phyloP scores from a whole-genome alignment of 352 stramenopile species.

The Pythium coloratum region DNA sequence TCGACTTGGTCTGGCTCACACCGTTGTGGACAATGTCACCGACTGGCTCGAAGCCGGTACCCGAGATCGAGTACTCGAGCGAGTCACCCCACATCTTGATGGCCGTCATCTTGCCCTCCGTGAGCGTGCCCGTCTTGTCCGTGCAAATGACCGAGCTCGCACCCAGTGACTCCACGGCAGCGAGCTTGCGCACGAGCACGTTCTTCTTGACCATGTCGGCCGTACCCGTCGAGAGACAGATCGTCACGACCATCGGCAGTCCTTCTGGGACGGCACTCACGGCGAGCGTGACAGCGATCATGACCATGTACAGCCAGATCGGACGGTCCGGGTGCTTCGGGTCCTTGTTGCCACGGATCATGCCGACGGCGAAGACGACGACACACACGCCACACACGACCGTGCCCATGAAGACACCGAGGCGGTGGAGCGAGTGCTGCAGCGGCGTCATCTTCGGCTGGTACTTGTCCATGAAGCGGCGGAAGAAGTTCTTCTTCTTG shows the following conservation, averaged over 20 bases:
- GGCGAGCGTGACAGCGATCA: slow-evolving; percentile 90
- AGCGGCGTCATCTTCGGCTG: slow-evolving; percentile 87
- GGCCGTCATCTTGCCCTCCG: slow-evolving; percentile 79
- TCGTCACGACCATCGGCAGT: slow-evolving; percentile 77
- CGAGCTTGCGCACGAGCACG: slow-evolving; percentile 83
- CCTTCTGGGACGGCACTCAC: slow-evolving; percentile 75
- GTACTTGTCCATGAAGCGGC: slow-evolving; percentile 61
- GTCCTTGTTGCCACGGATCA: slow-evolving; percentile 62
- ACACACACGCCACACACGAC: slow-evolving; percentile 88
- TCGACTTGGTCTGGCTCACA: slow-evolving; percentile 44
- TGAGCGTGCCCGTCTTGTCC: slow-evolving; percentile 95
- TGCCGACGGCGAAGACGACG: slow-evolving; percentile 92
- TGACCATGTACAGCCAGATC: slow-evolving; percentile 93
- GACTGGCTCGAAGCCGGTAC: slow-evolving; percentile 46
- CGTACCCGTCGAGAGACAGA: slow-evolving; percentile 69
- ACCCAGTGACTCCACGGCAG: slow-evolving; percentile 77
- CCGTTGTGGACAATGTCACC: slow-evolving; percentile 54
- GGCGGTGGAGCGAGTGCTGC: slow-evolving; percentile 91
- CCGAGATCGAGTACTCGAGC: slow-evolving; percentile 53
- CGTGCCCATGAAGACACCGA: slow-evolving; percentile 91
- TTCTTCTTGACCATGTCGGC: slow-evolving; percentile 82
- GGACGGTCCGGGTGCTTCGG: slow-evolving; percentile 79
- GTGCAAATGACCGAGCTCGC: slow-evolving; percentile 91
- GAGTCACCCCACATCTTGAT: slow-evolving; percentile 75
- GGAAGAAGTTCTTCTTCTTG: slow-evolving; percentile 53